Conservation (phyloP, 2,329 filamentous ascomycete species). For the Diaporthe longicolla region DNA sequence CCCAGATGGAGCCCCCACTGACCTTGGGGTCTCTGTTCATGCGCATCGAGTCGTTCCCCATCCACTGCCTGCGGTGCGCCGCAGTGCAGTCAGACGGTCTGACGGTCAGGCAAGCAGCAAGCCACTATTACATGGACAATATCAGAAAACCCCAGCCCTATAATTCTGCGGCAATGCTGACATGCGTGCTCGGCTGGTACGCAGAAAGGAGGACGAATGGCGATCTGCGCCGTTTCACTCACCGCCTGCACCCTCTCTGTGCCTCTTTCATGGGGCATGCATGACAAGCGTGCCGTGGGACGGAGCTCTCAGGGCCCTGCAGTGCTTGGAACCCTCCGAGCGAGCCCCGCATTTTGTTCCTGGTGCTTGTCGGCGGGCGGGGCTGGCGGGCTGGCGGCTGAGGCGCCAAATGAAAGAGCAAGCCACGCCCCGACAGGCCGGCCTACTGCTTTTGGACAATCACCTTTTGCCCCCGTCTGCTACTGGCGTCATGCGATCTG, state of each 20-base stretch:
- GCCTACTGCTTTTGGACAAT: neutral
- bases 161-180: conserved; percentile 3
- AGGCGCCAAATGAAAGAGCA: conserved; percentile 16
- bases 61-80: conserved; percentile 19
- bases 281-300: conserved; percentile 27
- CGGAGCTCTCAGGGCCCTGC: conserved; percentile 21
- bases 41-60: conserved; percentile 28
- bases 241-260: conserved; percentile 22
- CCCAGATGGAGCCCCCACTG: conserved; percentile 19
- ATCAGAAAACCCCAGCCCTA: conserved; percentile 2
- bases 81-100: conserved; percentile 23
- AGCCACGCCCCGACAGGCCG: neutral
- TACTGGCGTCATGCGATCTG: conserved; percentile 15
- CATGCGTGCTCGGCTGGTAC: neutral
- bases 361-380: conserved; percentile 18
- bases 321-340: conserved; percentile 2
- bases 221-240: conserved; percentile 25
- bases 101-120: neutral
- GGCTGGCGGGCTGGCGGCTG: conserved; percentile 14
- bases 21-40: conserved; percentile 33
- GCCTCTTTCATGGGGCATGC: conserved; percentile 20
- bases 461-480: neutral
- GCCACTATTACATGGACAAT: neutral
- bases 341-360: conserved; percentile 21
- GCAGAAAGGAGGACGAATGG: conserved; percentile 19